Evolutionary conservation across 768 basidiomycete genomes (phyloP).

Genomic region (Macrolepiota dolichaula): DNA sequence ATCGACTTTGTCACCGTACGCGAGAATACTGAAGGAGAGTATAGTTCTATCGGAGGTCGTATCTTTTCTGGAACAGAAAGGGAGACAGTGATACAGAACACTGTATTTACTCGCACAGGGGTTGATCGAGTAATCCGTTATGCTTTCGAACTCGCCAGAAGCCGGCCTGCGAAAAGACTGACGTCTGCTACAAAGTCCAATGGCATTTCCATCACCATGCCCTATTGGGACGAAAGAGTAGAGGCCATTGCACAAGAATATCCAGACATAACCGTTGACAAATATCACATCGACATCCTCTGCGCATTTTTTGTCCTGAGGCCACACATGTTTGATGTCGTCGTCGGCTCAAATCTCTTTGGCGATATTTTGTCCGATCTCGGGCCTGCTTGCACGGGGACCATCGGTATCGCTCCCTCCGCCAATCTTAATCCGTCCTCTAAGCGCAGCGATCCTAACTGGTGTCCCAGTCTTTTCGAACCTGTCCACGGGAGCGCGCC

Average conservation of each 20-base stretch:
- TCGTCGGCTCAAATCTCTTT: slow-evolving; percentile 52
- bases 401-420: slow-evolving; percentile 55
- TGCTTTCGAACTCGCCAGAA: slow-evolving; percentile 49
- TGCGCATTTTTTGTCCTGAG: slow-evolving; percentile 41
- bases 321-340: slow-evolving; percentile 53
- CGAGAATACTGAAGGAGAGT: slow-evolving; percentile 58
- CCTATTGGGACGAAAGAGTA: slow-evolving; percentile 45
- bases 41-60: slow-evolving; percentile 44
- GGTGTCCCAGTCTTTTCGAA: slow-evolving; percentile 49
- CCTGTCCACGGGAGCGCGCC: slow-evolving; percentile 58
- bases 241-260: slow-evolving; percentile 48
- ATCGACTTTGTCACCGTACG: slow-evolving; percentile 54
- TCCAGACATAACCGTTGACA: slow-evolving; percentile 45
- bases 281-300: slow-evolving; percentile 51
- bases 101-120: slow-evolving; percentile 46
- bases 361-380: slow-evolving; percentile 57
- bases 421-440: slow-evolving; percentile 43
- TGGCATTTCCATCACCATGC: slow-evolving; percentile 46
- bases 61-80: slow-evolving; percentile 38
- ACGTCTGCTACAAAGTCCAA: slow-evolving; percentile 54
- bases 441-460: slow-evolving; percentile 28
- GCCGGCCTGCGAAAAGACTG: slow-evolving; percentile 44
- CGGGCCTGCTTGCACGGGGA: slow-evolving; percentile 50
- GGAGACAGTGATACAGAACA: slow-evolving; percentile 40
- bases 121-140: slow-evolving; percentile 48